Evolutionary conservation across 2,329 filamentous ascomycete species (phyloP), one percentile per base, ranked within the genome.

Genomic region (Sporothrix euskadiensis): DNA sequence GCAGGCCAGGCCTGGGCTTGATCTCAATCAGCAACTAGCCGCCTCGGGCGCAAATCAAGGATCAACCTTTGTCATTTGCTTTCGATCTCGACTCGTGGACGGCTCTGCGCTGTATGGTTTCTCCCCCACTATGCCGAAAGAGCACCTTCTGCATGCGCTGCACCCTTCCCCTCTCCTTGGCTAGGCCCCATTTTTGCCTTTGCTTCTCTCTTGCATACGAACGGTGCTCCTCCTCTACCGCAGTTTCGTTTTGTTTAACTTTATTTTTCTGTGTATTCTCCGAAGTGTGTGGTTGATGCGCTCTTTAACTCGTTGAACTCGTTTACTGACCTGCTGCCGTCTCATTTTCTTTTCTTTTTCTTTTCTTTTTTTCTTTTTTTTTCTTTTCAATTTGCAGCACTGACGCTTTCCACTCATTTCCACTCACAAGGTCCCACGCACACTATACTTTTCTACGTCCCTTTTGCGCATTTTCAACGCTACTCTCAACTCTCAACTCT

Each of bases 21-120:
- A 26, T 69, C 32, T 52, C 65, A 68, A 68, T 68, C 44, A 68
- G 26, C 65, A 52, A 66, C 61, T 68, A 68, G 39, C 65, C 65
- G 41, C 47, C 65, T 22, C 6, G 30, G 65, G 65, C 65, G 44
- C 65, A 52, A 49, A 68, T 19, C 65, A n/a, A 32, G 26, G 44
- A 30, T 66, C 39, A 66, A 30, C n/a, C 32, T 39, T 44, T 41
- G 14, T 22, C 30, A 19, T 35, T 59, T 19, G 19, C 59, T 35
- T 63, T 41, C 12, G 61, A 66, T 66, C 61, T 47, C 22, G n/a
- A 26, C 10, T 56, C 52, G 8, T 56, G 22, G 9, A n/a, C 52
- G 19, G 19, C 22, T 22, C 22, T 54, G 52, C 19, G 4, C 52
- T 54, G 8, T 10, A 9, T 54, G 35, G 35, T 54, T 22, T 22